These are phyloP conservation scores for Pyrenula massariospora DNA, from an alignment of 495 filamentous ascomycete species.

Conservation along the genomic window DNA sequence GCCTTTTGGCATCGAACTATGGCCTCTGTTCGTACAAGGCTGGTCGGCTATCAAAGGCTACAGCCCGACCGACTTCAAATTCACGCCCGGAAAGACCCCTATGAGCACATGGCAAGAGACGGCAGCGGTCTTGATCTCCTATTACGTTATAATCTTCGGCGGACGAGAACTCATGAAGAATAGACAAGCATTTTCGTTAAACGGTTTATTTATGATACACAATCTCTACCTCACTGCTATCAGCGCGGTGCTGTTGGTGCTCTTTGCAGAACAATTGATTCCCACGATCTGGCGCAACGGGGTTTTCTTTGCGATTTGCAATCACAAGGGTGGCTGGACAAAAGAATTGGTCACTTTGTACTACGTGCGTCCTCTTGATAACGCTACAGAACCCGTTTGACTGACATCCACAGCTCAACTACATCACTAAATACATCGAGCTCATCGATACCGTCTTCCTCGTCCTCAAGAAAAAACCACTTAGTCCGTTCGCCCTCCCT, in stretches of 20 bases:
- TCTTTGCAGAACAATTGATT: slow-evolving; percentile 54
- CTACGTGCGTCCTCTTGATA: slow-evolving; percentile 40
- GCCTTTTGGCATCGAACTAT: slow-evolving; percentile 84
- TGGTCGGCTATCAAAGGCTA: slow-evolving; percentile 63
- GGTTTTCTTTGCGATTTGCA: slow-evolving; percentile 54
- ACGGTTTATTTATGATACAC: slow-evolving; percentile 58
- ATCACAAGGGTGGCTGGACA: slow-evolving; percentile 55
- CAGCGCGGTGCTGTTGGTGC: slow-evolving; percentile 46
- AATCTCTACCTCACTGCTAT: slow-evolving; percentile 54
- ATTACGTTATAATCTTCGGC: slow-evolving; percentile 57
- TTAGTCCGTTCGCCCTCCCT: slow-evolving; percentile 28
- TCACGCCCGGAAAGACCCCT: slow-evolving; percentile 44
- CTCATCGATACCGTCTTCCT: slow-evolving; percentile 60
- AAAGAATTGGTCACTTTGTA: slow-evolving; percentile 53
- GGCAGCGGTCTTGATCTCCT: slow-evolving; percentile 41
- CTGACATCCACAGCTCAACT: slow-evolving; percentile 45
- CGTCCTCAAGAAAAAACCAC: slow-evolving; percentile 64
- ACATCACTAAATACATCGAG: slow-evolving; percentile 63
- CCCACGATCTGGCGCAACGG: slow-evolving; percentile 47
- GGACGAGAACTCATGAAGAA: slow-evolving; percentile 58
- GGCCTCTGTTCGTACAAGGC: slow-evolving; percentile 86
- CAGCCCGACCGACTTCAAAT: slow-evolving; percentile 47
- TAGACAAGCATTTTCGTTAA: slow-evolving; percentile 44
- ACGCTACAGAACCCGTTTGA: slow-evolving; percentile 1
- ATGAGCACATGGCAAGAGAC: slow-evolving; percentile 49